Evolutionary conservation across 805 yeast species (phyloP).

Genomic region (Kuraishia piskuri): DNA sequence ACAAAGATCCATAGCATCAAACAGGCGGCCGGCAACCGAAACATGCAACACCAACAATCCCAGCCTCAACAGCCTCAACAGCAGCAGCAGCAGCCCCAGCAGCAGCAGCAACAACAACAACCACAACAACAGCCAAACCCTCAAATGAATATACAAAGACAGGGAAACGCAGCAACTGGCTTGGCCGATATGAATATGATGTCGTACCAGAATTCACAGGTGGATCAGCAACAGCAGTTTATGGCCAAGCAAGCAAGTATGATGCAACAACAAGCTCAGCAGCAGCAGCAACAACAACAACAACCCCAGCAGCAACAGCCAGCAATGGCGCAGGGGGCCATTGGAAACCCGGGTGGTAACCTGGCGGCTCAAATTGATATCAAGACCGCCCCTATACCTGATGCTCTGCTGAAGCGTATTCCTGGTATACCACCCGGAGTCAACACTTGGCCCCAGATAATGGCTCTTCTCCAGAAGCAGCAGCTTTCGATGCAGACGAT

Average conservation of each 20-base stretch:
- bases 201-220: slow-evolving; percentile 15
- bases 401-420: slow-evolving; percentile 50
- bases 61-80: slow-evolving; percentile 16
- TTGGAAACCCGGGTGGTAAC: not conserved
- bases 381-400: slow-evolving; percentile 66
- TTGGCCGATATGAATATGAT: slow-evolving; percentile 9
- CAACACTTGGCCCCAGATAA: slow-evolving; percentile 75
- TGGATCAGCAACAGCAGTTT: slow-evolving; percentile 13
- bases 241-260: slow-evolving; percentile 1
- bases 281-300: slow-evolving; percentile 15
- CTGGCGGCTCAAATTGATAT: slow-evolving; percentile 26
- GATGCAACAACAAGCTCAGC: slow-evolving; percentile 22
- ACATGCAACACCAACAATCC: slow-evolving; percentile 11
- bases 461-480: slow-evolving; percentile 51
- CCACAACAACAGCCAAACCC: slow-evolving; percentile 17
- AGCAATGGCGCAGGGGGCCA: not conserved
- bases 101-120: slow-evolving; percentile 16
- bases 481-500: slow-evolving; percentile 50
- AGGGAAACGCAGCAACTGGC: slow-evolving; percentile 18
- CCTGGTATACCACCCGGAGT: slow-evolving; percentile 75
- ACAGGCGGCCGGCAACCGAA: slow-evolving; percentile 26
- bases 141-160: slow-evolving; percentile 13
- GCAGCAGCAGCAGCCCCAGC: slow-evolving; percentile 14
- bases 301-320: slow-evolving; percentile 16
- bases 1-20: slow-evolving; percentile 27